Evolutionary conservation across 768 basidiomycete genomes (phyloP).

Genomic region (Leccinum disarticulatum): DNA sequence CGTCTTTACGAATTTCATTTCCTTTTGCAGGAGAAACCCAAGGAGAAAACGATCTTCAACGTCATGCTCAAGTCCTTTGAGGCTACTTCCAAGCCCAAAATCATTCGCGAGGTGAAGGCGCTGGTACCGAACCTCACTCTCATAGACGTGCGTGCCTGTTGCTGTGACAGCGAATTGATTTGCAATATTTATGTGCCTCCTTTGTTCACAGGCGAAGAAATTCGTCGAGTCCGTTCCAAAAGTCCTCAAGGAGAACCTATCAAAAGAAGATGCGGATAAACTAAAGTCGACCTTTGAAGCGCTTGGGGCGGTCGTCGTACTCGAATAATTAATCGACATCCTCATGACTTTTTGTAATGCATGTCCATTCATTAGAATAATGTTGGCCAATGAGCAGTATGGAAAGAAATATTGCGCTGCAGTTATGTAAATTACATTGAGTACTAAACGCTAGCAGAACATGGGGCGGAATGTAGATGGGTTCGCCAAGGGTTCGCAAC

Average conservation of each 20-base stretch:
- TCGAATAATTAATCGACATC: slow-evolving; percentile 58
- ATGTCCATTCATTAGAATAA: slow-evolving; percentile 20
- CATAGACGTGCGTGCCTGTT: slow-evolving; percentile 74
- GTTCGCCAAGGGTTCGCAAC: neutral
- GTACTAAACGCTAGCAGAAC: slow-evolving; percentile 17
- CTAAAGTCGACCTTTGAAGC: slow-evolving; percentile 86
- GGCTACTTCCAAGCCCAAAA: slow-evolving; percentile 88
- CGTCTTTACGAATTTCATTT: neutral
- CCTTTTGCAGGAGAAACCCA: slow-evolving; percentile 77
- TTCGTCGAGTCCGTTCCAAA: slow-evolving; percentile 96
- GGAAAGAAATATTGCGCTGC: slow-evolving; percentile 19
- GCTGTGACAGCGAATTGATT: neutral
- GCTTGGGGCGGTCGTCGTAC: slow-evolving; percentile 82
- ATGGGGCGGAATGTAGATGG: slow-evolving; percentile 6
- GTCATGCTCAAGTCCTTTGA: slow-evolving; percentile 96
- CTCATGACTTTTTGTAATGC: slow-evolving; percentile 10
- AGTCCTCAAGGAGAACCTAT: slow-evolving; percentile 87
- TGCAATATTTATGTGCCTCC: slow-evolving; percentile 1
- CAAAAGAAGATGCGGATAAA: slow-evolving; percentile 98
- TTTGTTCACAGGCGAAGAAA: slow-evolving; percentile 82
- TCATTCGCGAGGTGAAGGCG: slow-evolving; percentile 97
- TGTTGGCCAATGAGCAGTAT: slow-evolving; percentile 13
- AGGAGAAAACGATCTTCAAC: slow-evolving; percentile 98
- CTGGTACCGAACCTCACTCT: slow-evolving; percentile 93
- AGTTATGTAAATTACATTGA: slow-evolving; percentile 28